phyloP scores from a whole-genome alignment of 805 yeast species.

The Priceomyces haplophilus region DNA sequence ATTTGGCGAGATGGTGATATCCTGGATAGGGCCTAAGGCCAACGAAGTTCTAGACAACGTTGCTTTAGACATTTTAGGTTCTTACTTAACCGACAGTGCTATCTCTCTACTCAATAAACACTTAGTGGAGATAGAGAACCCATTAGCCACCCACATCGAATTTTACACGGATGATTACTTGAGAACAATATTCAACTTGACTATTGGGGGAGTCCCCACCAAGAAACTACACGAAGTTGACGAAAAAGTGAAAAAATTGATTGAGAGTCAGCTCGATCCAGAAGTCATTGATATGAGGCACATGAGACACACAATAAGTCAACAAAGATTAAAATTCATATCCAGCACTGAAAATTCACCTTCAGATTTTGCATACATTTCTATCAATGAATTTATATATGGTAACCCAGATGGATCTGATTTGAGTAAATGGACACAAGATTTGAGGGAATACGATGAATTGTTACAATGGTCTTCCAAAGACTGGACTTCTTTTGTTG shows the following conservation, averaged over 20 bases:
- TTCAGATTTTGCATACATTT: constrained; percentile 57
- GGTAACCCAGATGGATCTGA: constrained; percentile 63
- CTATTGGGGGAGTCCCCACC: constrained; percentile 73
- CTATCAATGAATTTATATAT: constrained; percentile 72
- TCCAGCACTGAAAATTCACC: constrained; percentile 63
- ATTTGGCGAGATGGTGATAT: constrained; percentile 67
- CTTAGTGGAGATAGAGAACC: constrained; percentile 78
- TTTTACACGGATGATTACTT: constrained; percentile 73
- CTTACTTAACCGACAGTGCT: constrained; percentile 74
- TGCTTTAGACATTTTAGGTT: constrained; percentile 69
- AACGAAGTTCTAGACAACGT: constrained; percentile 50
- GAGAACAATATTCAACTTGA: constrained; percentile 55
- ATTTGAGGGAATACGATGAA: constrained; percentile 56
- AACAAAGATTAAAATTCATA: constrained; percentile 58
- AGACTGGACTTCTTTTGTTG: constrained; percentile 63
- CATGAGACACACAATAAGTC: constrained; percentile 66
- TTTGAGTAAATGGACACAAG: constrained; percentile 52
- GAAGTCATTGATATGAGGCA: constrained; percentile 58
- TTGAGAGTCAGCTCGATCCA: constrained; percentile 50
- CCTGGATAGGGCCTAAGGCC: constrained; percentile 81
- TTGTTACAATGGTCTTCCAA: constrained; percentile 58
- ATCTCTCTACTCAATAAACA: constrained; percentile 69
- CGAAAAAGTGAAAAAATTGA: constrained; percentile 44
- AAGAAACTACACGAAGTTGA: constrained; percentile 56
- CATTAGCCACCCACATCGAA: constrained; percentile 69